Evolutionary conservation across 2,329 filamentous ascomycete species (phyloP), one percentile per base, ranked within the genome.

Genomic region (Phoma sp.): DNA sequence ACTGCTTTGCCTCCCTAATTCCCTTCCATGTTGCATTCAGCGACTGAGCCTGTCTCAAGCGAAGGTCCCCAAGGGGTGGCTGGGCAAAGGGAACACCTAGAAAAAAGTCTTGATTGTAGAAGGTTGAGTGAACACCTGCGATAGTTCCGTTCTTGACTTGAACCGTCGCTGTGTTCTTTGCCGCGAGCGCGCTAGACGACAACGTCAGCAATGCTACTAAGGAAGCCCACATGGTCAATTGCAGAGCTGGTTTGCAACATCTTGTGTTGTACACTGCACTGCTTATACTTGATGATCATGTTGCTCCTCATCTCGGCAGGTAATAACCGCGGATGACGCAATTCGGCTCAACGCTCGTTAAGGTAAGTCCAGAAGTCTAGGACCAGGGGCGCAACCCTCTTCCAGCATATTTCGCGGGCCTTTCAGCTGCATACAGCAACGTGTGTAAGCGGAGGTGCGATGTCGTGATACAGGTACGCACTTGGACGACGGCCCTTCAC

Each of bases 61-160:
- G 58, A 8, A 41, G 78, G 66, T 57, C 76, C 77, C 46, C 47
- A 4, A 64, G 59, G 7, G 62, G 55, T 2, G 61, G 57, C n/a
- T 62, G 50, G 2, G 58, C 60, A 14, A 58, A 62, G 13, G 60
- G 60, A 7, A 62, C 50, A 38, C 58, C 60, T 18, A 62, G 36
- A n/a, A 59, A 60, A 58, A 67, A 74, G 59, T 79, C 75, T 59
- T 79, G 74, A 35, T 77, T 66, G 60, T 76, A 78, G 22, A 68
- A 60, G 8, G 59, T 18, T 3, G 68, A 71, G 55, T 77, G 66
- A 3, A 71, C 35, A 8, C 77, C 77, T 27, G 59, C 52, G 27
- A 75, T 60, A 0, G 76, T 76, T 4, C 77, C 77, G 55, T 79
- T 79, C 61, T 75, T 75, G 41, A 77, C 57, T 2, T 42, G 61